phyloP scores from a whole-genome alignment of 2,329 filamentous ascomycete species.

The Talaromyces marneffei region DNA sequence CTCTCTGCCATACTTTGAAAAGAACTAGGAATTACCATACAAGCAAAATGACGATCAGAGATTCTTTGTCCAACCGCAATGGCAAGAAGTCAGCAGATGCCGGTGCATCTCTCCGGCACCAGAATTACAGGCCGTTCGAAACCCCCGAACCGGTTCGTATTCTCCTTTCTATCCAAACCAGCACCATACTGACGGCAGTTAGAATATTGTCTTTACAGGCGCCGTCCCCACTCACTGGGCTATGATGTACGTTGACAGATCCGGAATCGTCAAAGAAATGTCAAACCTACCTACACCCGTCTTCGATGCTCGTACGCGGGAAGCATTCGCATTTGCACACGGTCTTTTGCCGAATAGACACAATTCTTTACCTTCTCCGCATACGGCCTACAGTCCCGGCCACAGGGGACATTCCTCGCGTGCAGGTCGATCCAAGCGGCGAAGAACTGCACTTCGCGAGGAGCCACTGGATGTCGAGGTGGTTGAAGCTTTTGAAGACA shows the following conservation, averaged over 20 bases:
- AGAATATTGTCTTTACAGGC: conserved; percentile 9
- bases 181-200: not conserved
- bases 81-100: not conserved
- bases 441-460: conserved; percentile 7
- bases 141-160: conserved; percentile 2
- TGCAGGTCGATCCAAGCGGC: conserved; percentile 8
- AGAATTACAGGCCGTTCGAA: conserved; percentile 6
- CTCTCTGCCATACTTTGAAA: not conserved
- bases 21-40: not conserved
- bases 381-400: not conserved
- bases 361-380: not conserved
- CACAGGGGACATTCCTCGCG: not conserved
- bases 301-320: not conserved
- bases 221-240: conserved; percentile 9
- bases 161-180: not conserved
- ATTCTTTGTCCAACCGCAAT: not conserved
- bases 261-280: conserved; percentile 6
- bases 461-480: conserved; percentile 1
- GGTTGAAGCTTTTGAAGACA: conserved; percentile 17
- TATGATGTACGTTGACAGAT: conserved; percentile 10
- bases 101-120: not conserved
- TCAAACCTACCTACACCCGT: conserved; percentile 6
- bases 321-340: conserved; percentile 7
- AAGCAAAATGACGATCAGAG: conserved; percentile 7
- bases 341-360: not conserved